Evolutionary conservation across 1,284 basidiomycete genomes (phyloP).

Genomic region (Ceratobasidium sp.): DNA sequence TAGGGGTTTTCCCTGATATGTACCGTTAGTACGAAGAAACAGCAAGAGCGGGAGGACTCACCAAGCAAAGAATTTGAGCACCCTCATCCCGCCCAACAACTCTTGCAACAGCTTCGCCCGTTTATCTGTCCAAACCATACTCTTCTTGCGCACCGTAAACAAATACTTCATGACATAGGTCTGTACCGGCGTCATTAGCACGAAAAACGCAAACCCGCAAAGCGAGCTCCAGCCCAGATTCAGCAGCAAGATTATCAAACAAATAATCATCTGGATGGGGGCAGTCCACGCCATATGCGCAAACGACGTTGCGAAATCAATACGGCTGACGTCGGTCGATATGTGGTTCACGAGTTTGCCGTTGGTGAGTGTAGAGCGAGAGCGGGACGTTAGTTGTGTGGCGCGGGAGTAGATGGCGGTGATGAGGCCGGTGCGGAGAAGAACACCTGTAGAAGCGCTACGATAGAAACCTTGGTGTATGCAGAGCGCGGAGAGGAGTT

Average conservation of each 20-base stretch:
- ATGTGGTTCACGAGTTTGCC: constrained; percentile 93
- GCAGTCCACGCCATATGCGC: constrained; percentile 78
- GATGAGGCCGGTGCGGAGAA: constrained; percentile 87
- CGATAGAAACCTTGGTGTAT: constrained; percentile 87
- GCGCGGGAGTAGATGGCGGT: constrained; percentile 87
- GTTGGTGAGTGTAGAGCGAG: constrained; percentile 84
- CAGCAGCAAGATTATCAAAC: constrained; percentile 73
- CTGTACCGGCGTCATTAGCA: constrained; percentile 74
- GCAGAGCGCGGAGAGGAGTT: constrained; percentile 74
- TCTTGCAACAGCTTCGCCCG: constrained; percentile 83
- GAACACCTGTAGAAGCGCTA: constrained; percentile 76
- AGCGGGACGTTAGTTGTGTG: constrained; percentile 80
- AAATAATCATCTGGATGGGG: constrained; percentile 77
- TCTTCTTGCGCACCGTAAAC: constrained; percentile 75
- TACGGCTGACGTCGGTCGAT: constrained; percentile 89
- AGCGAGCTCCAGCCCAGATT: constrained; percentile 83
- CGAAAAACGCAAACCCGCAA: constrained; percentile 84
- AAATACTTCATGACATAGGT: constrained; percentile 78
- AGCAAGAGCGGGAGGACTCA: constrained; percentile 68
- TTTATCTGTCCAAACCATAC: constrained; percentile 90
- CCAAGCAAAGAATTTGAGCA: constrained; percentile 92
- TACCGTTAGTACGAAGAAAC: constrained; percentile 25
- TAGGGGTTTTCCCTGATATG: constrained; percentile 52
- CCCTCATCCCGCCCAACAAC: constrained; percentile 70
- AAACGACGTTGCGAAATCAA: constrained; percentile 64